Conservation (phyloP, 2,329 filamentous ascomycete species). For the Colletotrichum agaves region DNA sequence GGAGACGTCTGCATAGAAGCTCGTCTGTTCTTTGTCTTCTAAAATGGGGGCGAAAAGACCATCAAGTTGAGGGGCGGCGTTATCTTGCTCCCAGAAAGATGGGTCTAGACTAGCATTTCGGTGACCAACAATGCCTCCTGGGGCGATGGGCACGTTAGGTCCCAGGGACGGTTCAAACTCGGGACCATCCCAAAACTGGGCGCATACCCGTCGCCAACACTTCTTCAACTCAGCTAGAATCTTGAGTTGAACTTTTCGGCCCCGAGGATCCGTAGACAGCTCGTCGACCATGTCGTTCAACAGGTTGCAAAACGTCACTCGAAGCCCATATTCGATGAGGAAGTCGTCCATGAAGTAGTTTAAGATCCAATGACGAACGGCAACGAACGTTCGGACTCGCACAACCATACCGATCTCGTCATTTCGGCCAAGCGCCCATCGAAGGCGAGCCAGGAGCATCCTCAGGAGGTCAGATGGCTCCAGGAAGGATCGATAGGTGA, state of each 20-base stretch:
- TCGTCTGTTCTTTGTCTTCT: slow-evolving; percentile 46
- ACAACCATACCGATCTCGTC: slow-evolving; percentile 93
- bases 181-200: slow-evolving; percentile 85
- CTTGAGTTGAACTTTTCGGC: slow-evolving; percentile 73
- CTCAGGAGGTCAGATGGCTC: slow-evolving; percentile 79
- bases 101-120: slow-evolving; percentile 66
- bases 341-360: slow-evolving; percentile 99
- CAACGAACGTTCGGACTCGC: slow-evolving; percentile 95
- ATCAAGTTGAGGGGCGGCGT: slow-evolving; percentile 57
- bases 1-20: slow-evolving; percentile 60
- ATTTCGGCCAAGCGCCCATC: slow-evolving; percentile 83
- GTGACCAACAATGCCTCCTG: slow-evolving; percentile 77
- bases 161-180: slow-evolving; percentile 71
- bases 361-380: slow-evolving; percentile 94
- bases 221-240: slow-evolving; percentile 95
- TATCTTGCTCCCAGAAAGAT: slow-evolving; percentile 61
- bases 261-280: slow-evolving; percentile 56
- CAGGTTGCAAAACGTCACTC: slow-evolving; percentile 81
- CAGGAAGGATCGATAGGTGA: slow-evolving; percentile 92
- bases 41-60: slow-evolving; percentile 47
- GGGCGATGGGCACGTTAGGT: slow-evolving; percentile 74
- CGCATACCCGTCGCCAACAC: slow-evolving; percentile 93
- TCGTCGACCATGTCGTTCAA: slow-evolving; percentile 76
- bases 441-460: slow-evolving; percentile 84
- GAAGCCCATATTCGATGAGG: slow-evolving; percentile 77